phyloP scores from a whole-genome alignment of 2,329 filamentous ascomycete species.

The Beauveria pseudobassiana region DNA sequence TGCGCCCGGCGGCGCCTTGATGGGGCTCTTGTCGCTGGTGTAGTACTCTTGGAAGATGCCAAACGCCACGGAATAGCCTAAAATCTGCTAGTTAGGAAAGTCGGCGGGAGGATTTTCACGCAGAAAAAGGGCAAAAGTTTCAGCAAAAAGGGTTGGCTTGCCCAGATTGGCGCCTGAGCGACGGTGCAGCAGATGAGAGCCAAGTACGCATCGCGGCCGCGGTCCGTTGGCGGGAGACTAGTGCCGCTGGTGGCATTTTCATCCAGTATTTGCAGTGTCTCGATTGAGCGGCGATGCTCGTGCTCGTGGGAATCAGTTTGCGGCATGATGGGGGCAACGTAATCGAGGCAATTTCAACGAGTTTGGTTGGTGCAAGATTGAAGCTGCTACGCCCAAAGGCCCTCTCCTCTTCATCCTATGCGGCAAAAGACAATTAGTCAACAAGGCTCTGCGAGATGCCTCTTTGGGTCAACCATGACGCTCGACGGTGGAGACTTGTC shows the following conservation, averaged over 20 bases:
- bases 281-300: constrained; percentile 1
- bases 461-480: background rate
- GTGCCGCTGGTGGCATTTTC: background rate
- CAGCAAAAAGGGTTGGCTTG: constrained; percentile 7
- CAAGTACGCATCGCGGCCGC: constrained; percentile 21
- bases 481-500: background rate
- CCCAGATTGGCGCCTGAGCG: constrained; percentile 27
- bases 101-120: background rate
- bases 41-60: constrained; percentile 65
- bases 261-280: constrained; percentile 2
- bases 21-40: constrained; percentile 43
- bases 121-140: background rate
- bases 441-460: background rate
- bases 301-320: background rate
- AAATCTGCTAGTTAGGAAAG: background rate
- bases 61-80: constrained; percentile 37
- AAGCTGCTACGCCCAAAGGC: background rate
- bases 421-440: background rate
- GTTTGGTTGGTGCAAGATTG: background rate
- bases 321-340: background rate
- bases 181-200: constrained; percentile 24
- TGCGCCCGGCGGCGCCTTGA: constrained; percentile 32
- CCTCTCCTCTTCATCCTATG: background rate
- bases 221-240: constrained; percentile 22
- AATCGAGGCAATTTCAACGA: background rate